Base-by-base conservation (phyloP, 345 rosid species). In the Hypericum androsaemum region DNA sequence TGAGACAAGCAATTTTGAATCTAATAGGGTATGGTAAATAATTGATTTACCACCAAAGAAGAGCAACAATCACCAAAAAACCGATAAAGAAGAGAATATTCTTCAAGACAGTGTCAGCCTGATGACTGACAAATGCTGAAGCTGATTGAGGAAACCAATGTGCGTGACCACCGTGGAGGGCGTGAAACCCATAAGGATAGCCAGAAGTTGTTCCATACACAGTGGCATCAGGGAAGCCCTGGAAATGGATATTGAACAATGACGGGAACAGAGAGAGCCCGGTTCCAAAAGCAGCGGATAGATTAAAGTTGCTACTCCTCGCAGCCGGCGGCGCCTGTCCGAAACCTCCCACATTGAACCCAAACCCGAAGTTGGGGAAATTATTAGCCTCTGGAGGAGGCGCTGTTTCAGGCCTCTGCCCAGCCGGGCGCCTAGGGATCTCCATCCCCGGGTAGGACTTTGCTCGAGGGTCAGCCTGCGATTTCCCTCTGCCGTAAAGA, bases 401-500 rank as follows among this genome's bases (percentile, higher is more conserved):
- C 13, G 88, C 90, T 0, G 87, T 88, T 42, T 82, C 87, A 0
- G 90, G 90, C 57, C 97, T 78, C 52, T 79, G 95, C 39, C 97
- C 97, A 0, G 87, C 9, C 0, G 95, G 97, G 12, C 92, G 68
- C 39, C 62, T 56, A 0, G 95, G 99, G 37, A 88, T 79, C 28
- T 80, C 74, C 28, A 85, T 53, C 14, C 87, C 94, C 0, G 89
- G 86, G 58, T 80, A 86, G 6, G 79, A 76, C 50, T 88, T 88
- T 0, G 81, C 72, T 10, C 94, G 72, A 0, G 90, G 99, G 52
- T 88, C 97, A 2, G 79, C 60, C 48, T 74, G 84, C 17, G 75
- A 70, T 69, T 83, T 83, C 15, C 95, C 99, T 70, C 99, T 76
- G 4, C 99, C 94, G 8, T 92, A 88, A n/a, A 92, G 88, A 35